Percentiles rank a stretch among this genome's conserved stretches.
phyloP scores from a whole-genome alignment of 2,329 filamentous ascomycete species.

The Coleophoma crateriformis region DNA sequence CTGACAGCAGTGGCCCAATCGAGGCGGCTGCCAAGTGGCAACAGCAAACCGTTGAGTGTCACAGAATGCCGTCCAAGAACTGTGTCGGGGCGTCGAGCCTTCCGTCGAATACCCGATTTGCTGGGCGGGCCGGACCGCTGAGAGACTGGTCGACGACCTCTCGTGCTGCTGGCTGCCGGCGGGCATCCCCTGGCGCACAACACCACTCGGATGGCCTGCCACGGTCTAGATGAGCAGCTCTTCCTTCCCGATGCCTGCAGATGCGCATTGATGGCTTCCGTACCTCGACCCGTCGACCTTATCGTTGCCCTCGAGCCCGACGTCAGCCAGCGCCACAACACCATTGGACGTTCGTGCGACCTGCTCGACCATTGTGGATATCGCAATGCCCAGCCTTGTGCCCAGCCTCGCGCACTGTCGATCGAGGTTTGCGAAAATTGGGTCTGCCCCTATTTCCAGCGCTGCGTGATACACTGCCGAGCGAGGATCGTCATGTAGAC shows the following conservation, averaged over 20 bases:
- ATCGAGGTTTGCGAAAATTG: conserved; percentile 4
- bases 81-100: neutral
- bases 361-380: too few relatives aligned
- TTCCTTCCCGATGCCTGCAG: too few relatives aligned
- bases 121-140: neutral
- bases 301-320: too few relatives aligned
- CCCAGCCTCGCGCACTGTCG: conserved; percentile 2
- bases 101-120: neutral
- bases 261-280: too few relatives aligned
- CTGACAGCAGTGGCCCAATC: too few relatives aligned
- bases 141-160: neutral
- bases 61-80: too few relatives aligned
- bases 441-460: neutral
- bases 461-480: neutral
- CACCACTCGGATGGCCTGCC: neutral
- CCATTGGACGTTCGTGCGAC: too few relatives aligned
- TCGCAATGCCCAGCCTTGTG: conserved; percentile 7
- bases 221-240: neutral
- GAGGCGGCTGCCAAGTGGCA: too few relatives aligned
- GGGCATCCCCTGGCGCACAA: neutral
- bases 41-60: too few relatives aligned
- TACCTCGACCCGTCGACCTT: too few relatives aligned
- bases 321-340: too few relatives aligned
- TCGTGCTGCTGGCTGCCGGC: neutral
- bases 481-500: too few relatives aligned